Evolutionary conservation across 805 yeast genomes (phyloP).

Genomic region (Candida pseudoglaebosa): DNA sequence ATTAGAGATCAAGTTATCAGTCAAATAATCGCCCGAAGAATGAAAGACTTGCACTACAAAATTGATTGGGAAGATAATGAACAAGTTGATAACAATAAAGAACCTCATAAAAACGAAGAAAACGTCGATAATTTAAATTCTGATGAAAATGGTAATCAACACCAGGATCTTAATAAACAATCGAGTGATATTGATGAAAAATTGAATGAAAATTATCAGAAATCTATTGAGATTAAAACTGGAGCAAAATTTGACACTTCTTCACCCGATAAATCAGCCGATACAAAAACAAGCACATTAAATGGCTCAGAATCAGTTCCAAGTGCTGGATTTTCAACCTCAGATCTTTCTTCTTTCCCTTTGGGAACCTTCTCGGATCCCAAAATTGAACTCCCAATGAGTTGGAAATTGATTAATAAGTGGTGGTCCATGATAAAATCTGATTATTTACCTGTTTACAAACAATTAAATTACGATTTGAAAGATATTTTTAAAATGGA

Average conservation of each 20-base stretch:
- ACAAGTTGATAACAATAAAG: constrained; percentile 20
- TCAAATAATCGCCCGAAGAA: constrained; percentile 87
- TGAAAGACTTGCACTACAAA: constrained; percentile 89
- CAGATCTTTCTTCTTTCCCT: background rate
- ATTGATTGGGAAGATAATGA: constrained; percentile 62
- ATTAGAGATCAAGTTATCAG: constrained; percentile 73
- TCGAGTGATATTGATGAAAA: too few relatives aligned
- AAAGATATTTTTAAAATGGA: constrained; percentile 40
- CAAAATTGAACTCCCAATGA: constrained; percentile 50
- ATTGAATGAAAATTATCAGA: too few relatives aligned
- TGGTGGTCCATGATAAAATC: constrained; percentile 55
- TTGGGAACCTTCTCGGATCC: background rate
- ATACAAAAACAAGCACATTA: too few relatives aligned
- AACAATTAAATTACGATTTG: constrained; percentile 27
- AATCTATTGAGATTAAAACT: too few relatives aligned
- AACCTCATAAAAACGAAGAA: background rate
- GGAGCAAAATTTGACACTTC: too few relatives aligned
- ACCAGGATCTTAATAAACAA: too few relatives aligned
- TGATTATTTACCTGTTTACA: constrained; percentile 39
- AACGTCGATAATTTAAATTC: background rate
- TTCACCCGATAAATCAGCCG: too few relatives aligned
- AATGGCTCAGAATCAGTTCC: too few relatives aligned
- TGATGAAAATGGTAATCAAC: too few relatives aligned
- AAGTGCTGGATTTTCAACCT: too few relatives aligned
- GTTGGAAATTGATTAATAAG: constrained; percentile 65